Evolutionary conservation across 345 rosid species (phyloP), one percentile per base, ranked within the genome.

Genomic region (Populus simonii): DNA sequence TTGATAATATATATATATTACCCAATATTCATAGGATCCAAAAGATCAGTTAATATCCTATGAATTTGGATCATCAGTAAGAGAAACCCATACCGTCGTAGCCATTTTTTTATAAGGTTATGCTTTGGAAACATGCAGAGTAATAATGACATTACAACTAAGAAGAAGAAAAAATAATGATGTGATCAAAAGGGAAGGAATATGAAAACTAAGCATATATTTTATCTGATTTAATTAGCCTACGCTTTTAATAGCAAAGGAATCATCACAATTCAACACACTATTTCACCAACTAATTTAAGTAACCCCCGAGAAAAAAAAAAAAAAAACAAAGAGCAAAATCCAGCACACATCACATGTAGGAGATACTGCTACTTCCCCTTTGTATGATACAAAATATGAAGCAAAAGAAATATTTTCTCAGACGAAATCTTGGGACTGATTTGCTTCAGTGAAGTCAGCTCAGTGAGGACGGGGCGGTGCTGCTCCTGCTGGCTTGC

Each of bases 281-380:
- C 88, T 79, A 82, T 61, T 82, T 82, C 76, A 88, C 73, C 78
- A 70, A 84, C 89, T 87, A 87, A 77, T 85, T 82, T 23, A 63
- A 39, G 47, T 23, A 79, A 67, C 25, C 74, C 63, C 22, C 67
- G 74, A 75, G 70, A 25, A 41, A 51, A 57, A 76, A 68, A 35
- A 47, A 51, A 57, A 78, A 75, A 80, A 53, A 65, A 17, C 78
- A 45, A 13, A 66, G 66, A 71, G 70, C 51, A 73, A 84, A 82
- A 83, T 83, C 85, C 81, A 87, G 75, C 92, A 89, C 90, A 89
- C 87, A 87, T 81, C 88, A 87, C 90, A 88, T 86, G 85, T 72
- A 74, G 81, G 76, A 74, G 78, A 71, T 39, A 77, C 81, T 89
- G 80, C 74, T 72, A 87, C 82, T 84, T 75, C 82, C 87, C 85